These are phyloP conservation scores for Heterobasidion parviporum DNA, from an alignment of 1,284 basidiomycete species.

Conservation along the genomic window DNA sequence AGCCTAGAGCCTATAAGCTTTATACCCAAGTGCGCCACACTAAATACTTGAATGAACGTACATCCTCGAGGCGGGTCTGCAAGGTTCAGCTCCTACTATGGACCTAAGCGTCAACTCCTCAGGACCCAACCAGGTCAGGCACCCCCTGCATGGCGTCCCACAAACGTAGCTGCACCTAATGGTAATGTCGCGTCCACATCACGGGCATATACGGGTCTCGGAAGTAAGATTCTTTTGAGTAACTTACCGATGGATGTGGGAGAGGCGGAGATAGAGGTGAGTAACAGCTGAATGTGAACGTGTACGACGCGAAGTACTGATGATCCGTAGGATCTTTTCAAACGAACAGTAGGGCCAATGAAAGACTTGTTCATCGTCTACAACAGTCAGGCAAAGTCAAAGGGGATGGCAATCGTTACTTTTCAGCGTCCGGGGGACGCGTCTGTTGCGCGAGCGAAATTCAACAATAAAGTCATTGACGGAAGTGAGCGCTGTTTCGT, in stretches of 20 bases:
- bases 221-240: conserved; percentile 65
- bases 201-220: conserved; percentile 20
- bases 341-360: conserved; percentile 65
- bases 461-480: conserved; percentile 68
- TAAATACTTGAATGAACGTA: neutral
- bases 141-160: conserved; percentile 49
- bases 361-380: conserved; percentile 62
- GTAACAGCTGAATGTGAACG: conserved; percentile 11
- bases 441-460: conserved; percentile 48
- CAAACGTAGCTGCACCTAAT: conserved; percentile 9
- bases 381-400: conserved; percentile 62
- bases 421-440: conserved; percentile 60
- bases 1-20: no score
- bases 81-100: conserved; percentile 42
- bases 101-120: conserved; percentile 45
- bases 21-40: no score
- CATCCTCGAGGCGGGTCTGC: conserved; percentile 14
- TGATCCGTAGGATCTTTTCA: conserved; percentile 52
- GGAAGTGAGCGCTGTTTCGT: conserved; percentile 44
- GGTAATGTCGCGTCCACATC: conserved; percentile 20
- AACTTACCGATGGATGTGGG: conserved; percentile 61
- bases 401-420: conserved; percentile 66
- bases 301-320: neutral
- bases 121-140: conserved; percentile 46
- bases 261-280: conserved; percentile 60